Evolutionary conservation across 2,329 filamentous ascomycete genomes (phyloP).

Genomic region (Juglanconis oblonga): DNA sequence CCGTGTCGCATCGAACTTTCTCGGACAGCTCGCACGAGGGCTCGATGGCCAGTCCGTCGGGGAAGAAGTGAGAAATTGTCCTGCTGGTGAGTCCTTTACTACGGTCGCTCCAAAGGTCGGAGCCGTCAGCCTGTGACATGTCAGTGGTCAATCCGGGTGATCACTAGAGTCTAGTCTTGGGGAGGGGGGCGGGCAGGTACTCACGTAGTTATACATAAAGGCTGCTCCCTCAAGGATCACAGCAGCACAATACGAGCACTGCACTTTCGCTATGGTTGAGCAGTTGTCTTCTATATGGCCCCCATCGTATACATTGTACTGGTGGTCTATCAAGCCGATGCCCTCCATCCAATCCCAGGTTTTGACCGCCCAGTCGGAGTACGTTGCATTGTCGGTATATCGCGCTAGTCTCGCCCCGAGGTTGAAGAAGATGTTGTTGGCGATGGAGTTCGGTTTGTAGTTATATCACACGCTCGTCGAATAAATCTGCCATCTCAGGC

Average conservation of each 20-base stretch:
- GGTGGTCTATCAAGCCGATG: constrained; percentile 44
- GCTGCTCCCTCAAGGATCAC: constrained; percentile 57
- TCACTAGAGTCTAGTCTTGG: neutral
- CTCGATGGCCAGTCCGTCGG: constrained; percentile 39
- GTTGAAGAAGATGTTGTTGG: constrained; percentile 41
- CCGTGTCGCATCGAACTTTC: constrained; percentile 50
- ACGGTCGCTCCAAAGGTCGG: constrained; percentile 48
- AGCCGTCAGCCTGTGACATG: constrained; percentile 40
- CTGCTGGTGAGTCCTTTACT: constrained; percentile 46
- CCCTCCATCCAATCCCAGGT: constrained; percentile 49
- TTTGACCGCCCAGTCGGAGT: constrained; percentile 49
- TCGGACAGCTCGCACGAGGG: constrained; percentile 51
- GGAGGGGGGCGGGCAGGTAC: constrained; percentile 19
- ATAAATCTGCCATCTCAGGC: constrained; percentile 63
- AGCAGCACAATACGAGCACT: constrained; percentile 62
- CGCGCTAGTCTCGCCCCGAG: constrained; percentile 52
- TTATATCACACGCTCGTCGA: constrained; percentile 59
- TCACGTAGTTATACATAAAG: constrained; percentile 60
- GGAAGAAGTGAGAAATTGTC: constrained; percentile 31
- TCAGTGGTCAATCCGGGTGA: neutral
- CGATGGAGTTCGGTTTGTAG: constrained; percentile 51
- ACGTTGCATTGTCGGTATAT: constrained; percentile 53
- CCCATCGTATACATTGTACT: constrained; percentile 61
- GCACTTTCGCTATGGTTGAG: constrained; percentile 50
- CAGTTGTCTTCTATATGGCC: constrained; percentile 51